Evolutionary conservation across 1,284 basidiomycete species (phyloP).

Genomic region (Irpex sp.): DNA sequence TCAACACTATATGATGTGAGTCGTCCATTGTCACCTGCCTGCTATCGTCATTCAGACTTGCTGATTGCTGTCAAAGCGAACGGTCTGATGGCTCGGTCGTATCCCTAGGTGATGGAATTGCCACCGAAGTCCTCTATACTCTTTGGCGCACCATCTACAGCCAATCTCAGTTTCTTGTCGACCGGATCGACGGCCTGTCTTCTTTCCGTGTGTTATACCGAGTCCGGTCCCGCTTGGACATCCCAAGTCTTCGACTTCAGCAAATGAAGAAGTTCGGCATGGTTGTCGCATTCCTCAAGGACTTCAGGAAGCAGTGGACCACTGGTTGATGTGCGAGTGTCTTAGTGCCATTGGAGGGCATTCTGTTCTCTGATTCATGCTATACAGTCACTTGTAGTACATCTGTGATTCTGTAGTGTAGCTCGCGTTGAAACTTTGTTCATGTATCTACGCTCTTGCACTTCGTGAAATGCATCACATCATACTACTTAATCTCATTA

Average conservation of each 20-base stretch:
- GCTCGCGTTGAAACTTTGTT: no score
- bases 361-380: neutral
- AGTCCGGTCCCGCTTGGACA: neutral
- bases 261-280: neutral
- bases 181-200: neutral
- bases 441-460: no score
- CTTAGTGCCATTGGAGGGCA: slow-evolving; percentile 18
- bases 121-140: neutral
- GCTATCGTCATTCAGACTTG: neutral
- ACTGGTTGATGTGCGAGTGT: slow-evolving; percentile 1
- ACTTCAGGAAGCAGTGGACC: neutral
- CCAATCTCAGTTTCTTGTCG: neutral
- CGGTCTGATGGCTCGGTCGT: neutral
- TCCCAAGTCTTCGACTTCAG: neutral
- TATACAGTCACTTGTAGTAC: no score
- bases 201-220: neutral
- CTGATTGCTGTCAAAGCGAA: neutral
- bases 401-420: no score
- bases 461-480: no score
- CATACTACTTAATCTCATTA: no score
- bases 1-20: neutral
- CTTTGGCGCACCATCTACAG: neutral
- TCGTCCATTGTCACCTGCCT: neutral
- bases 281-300: neutral
- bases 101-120: neutral